phyloP scores from a whole-genome alignment of 805 yeast genomes.

The Candida railenensis region DNA sequence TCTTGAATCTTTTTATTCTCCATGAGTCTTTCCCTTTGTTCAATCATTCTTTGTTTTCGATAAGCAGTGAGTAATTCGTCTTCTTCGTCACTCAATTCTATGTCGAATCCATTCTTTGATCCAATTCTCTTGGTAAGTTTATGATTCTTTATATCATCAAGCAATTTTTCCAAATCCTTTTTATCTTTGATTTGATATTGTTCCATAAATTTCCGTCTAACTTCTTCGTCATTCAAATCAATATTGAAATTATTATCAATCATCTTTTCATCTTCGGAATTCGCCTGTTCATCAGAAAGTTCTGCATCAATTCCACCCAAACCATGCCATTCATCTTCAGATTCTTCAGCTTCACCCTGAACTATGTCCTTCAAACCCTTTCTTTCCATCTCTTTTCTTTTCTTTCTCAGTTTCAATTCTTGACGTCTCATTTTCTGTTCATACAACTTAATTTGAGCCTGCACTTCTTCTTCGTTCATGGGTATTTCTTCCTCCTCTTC shows the following conservation, averaged over 20 bases:
- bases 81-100: conserved; percentile 75
- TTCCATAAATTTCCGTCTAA: conserved; percentile 56
- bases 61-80: conserved; percentile 56
- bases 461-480: conserved; percentile 23
- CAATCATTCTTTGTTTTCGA: conserved; percentile 39
- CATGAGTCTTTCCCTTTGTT: conserved; percentile 49
- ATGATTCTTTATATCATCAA: conserved; percentile 72
- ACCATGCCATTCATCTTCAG: conserved; percentile 87
- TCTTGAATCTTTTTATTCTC: conserved; percentile 44
- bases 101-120: conserved; percentile 49
- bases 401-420: conserved; percentile 31
- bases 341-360: conserved; percentile 84
- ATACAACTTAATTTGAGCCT: conserved; percentile 26
- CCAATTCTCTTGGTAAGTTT: conserved; percentile 60
- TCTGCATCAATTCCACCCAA: conserved; percentile 74
- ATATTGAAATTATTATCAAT: conserved; percentile 66
- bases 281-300: conserved; percentile 49
- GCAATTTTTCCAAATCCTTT: conserved; percentile 60
- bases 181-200: conserved; percentile 64
- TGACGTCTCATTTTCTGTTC: conserved; percentile 37
- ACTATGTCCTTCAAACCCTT: conserved; percentile 59
- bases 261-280: conserved; percentile 77
- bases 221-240: conserved; percentile 55
- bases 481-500: conserved; percentile 8
- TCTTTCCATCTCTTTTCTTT: conserved; percentile 53